Conservation (phyloP, 768 basidiomycete genomes). For the Imleria badia region DNA sequence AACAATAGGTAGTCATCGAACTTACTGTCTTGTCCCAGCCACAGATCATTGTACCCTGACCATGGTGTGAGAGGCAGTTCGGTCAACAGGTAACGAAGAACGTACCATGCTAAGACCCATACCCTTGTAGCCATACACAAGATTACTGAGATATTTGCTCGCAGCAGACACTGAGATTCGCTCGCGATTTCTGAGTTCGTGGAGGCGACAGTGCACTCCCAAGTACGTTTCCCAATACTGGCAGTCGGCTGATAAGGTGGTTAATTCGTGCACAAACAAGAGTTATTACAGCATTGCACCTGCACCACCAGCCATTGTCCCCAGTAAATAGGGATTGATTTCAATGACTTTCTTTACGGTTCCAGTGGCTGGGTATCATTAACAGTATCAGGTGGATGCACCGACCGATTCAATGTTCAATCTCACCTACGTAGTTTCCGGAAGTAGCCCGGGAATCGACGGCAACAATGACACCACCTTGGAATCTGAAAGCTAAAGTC, state of each 20-base stretch:
- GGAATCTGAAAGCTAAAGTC: constrained; percentile 93
- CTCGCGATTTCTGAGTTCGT: constrained; percentile 94
- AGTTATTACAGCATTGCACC: constrained; percentile 48
- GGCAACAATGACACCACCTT: constrained; percentile 97
- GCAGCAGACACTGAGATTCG: constrained; percentile 99
- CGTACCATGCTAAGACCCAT: constrained; percentile 99
- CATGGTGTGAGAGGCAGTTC: constrained; percentile 1
- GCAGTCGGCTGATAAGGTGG: constrained; percentile 68
- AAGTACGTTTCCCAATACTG: constrained; percentile 99
- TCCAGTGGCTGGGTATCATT: constrained; percentile 66
- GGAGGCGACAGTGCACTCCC: constrained; percentile 94
- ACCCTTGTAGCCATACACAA: constrained; percentile 97
- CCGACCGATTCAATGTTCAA: constrained; percentile 10
- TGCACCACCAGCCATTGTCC: constrained; percentile 99
- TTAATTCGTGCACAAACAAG: constrained; percentile 3
- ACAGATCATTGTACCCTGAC: constrained; percentile 97
- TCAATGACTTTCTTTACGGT: constrained; percentile 99
- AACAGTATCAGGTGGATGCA: not conserved
- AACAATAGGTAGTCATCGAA: not conserved
- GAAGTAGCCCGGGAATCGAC: constrained; percentile 99
- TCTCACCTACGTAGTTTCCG: constrained; percentile 91
- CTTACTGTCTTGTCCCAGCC: constrained; percentile 98
- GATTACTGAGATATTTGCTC: constrained; percentile 94
- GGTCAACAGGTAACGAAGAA: constrained; percentile 6
- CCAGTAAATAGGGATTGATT: constrained; percentile 98